Evolutionary conservation across 179 eudicot genomes (phyloP).

Genomic region (Carnegiea gigantea): DNA sequence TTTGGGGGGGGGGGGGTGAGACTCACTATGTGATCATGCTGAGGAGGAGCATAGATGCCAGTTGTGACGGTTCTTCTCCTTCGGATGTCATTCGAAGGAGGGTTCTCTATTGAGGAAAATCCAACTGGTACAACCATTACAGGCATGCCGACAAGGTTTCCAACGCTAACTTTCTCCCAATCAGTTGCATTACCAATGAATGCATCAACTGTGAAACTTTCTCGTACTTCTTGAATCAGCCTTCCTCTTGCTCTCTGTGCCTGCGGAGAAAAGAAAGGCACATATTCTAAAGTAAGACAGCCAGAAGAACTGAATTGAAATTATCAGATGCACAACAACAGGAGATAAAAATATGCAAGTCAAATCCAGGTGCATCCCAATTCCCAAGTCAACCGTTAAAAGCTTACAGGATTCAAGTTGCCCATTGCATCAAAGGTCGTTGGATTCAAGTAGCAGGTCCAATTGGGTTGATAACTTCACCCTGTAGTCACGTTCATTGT

Average conservation of each 20-base stretch:
- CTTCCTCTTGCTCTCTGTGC: slow-evolving; percentile 88
- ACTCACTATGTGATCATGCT: slow-evolving; percentile 82
- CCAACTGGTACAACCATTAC: slow-evolving; percentile 76
- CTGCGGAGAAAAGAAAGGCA: slow-evolving; percentile 30
- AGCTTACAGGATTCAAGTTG: neutral
- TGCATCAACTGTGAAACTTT: slow-evolving; percentile 79
- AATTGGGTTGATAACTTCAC: too few species aligned
- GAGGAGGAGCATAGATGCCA: slow-evolving; percentile 86
- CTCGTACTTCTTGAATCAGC: slow-evolving; percentile 64
- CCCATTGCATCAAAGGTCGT: neutral
- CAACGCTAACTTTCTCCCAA: slow-evolving; percentile 84
- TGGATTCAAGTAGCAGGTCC: too few species aligned
- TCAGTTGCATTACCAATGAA: slow-evolving; percentile 81
- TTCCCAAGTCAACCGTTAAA: too few species aligned
- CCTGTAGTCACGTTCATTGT: too few species aligned
- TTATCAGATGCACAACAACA: neutral
- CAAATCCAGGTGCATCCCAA: neutral
- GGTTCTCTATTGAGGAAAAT: slow-evolving; percentile 45
- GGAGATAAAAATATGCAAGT: neutral
- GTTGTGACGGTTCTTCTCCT: slow-evolving; percentile 67
- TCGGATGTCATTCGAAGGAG: slow-evolving; percentile 46
- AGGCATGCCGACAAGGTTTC: slow-evolving; percentile 95
- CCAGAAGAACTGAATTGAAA: neutral
- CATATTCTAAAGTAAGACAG: too few species aligned
- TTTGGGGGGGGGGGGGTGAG: neutral